Conservation (phyloP, 805 yeast genomes). For the Cyberlindnera veronae region DNA sequence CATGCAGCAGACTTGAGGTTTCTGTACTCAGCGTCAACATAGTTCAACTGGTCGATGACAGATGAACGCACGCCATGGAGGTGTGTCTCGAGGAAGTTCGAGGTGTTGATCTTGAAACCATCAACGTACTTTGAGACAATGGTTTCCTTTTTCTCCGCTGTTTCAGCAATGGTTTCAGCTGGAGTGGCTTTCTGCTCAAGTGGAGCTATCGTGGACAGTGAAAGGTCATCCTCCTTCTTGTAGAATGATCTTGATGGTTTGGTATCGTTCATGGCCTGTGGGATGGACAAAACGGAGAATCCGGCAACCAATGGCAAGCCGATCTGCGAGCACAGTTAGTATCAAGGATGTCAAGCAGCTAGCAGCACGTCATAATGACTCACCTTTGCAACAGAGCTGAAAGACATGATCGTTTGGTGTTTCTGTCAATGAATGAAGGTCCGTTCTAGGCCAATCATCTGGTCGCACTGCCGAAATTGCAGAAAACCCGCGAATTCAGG, state of each 20-base stretch:
- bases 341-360: neutral
- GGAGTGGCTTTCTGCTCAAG: conserved; percentile 10
- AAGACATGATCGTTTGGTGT: too few relatives aligned
- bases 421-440: too few relatives aligned
- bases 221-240: conserved; percentile 18
- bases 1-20: conserved; percentile 24
- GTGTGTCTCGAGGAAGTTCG: conserved; percentile 22
- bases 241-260: conserved; percentile 27
- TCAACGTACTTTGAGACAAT: conserved; percentile 20
- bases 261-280: conserved; percentile 40
- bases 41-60: conserved; percentile 17
- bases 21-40: conserved; percentile 23
- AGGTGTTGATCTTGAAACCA: conserved; percentile 26
- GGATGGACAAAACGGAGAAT: conserved; percentile 22
- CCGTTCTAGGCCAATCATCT: too few relatives aligned
- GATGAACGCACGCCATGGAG: conserved; percentile 16
- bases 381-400: neutral
- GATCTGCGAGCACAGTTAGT: too few relatives aligned
- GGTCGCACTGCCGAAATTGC: neutral
- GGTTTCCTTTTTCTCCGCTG: conserved; percentile 8
- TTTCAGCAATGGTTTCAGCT: conserved; percentile 5
- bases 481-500: too few relatives aligned
- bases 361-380: neutral
- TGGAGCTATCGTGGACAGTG: conserved; percentile 9
- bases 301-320: conserved; percentile 22